A percentile compares a stretch with the other conserved stretches of the same genome.
Conservation (phyloP, 495 filamentous ascomycete species). For the Mytilinidion resinicola region DNA sequence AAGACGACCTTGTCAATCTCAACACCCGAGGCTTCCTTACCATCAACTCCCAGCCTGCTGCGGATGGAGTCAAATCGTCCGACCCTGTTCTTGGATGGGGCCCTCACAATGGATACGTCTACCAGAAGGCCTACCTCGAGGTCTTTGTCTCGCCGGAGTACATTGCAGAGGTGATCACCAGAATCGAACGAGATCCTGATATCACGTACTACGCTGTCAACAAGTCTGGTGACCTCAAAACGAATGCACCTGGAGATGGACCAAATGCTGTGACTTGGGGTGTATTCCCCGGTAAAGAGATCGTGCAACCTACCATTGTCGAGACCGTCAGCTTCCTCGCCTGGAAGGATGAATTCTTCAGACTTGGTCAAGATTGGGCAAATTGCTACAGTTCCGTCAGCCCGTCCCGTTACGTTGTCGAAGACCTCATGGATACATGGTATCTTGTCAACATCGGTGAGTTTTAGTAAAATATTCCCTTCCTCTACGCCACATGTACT, state of each 20-base stretch:
- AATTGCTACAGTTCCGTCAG: slow-evolving; percentile 74
- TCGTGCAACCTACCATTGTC: slow-evolving; percentile 98
- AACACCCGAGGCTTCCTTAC: slow-evolving; percentile 86
- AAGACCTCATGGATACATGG: slow-evolving; percentile 81
- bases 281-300: slow-evolving; percentile 97
- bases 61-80: slow-evolving; percentile 85
- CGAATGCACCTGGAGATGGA: slow-evolving; percentile 75
- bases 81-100: slow-evolving; percentile 91
- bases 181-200: slow-evolving; percentile 71
- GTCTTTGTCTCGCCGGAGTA: slow-evolving; percentile 75
- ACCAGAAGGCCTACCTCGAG: slow-evolving; percentile 97
- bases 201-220: slow-evolving; percentile 91
- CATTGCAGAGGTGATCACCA: slow-evolving; percentile 68
- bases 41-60: slow-evolving; percentile 95
- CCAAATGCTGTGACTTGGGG: slow-evolving; percentile 99
- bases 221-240: slow-evolving; percentile 69
- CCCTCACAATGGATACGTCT: slow-evolving; percentile 90
- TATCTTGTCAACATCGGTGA: slow-evolving; percentile 91
- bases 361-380: slow-evolving; percentile 88
- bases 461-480: not conserved
- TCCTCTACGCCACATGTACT: not conserved
- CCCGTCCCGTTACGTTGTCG: slow-evolving; percentile 76
- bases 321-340: slow-evolving; percentile 96
- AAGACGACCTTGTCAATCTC: slow-evolving; percentile 65
- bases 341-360: slow-evolving; percentile 98